Conservation (phyloP, 306 rosid species). For the Crataegus laevigata region DNA sequence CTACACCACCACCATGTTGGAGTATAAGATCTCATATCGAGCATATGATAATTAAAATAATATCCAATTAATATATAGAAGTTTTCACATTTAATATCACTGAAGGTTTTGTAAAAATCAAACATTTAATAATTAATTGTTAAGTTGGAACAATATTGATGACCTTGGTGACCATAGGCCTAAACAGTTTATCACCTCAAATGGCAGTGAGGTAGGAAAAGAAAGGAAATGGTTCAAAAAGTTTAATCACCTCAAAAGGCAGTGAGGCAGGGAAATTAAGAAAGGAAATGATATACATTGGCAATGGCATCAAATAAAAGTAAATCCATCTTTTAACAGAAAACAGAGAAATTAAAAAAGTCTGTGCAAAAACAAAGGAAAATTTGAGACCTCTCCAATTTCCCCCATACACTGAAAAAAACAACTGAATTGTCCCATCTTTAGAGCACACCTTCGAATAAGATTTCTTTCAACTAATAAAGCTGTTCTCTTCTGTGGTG, state of each 20-base stretch:
- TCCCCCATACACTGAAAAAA: slow-evolving; percentile 18
- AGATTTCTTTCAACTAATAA: slow-evolving; percentile 40
- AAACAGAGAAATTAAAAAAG: slow-evolving; percentile 20
- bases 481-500: slow-evolving; percentile 72
- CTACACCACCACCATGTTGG: neutral
- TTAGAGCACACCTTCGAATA: slow-evolving; percentile 18
- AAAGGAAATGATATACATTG: neutral
- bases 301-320: slow-evolving; percentile 18
- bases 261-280: neutral
- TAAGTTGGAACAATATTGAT: too few relatives aligned
- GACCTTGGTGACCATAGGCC: too few relatives aligned
- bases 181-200: neutral
- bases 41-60: too few relatives aligned
- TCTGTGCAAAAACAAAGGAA: slow-evolving; percentile 1
- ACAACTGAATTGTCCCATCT: slow-evolving; percentile 12
- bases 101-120: too few relatives aligned
- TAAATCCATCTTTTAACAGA: slow-evolving; percentile 36
- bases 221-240: neutral
- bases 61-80: too few relatives aligned
- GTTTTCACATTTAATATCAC: too few relatives aligned
- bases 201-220: neutral
- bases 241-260: neutral
- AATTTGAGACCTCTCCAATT: slow-evolving; percentile 16
- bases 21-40: too few relatives aligned
- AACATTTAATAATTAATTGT: too few relatives aligned